Percentiles rank a stretch among this genome's conserved stretches.
phyloP scores from a whole-genome alignment of 208 protist species.

The Herpetomonas samuelpessoai region DNA sequence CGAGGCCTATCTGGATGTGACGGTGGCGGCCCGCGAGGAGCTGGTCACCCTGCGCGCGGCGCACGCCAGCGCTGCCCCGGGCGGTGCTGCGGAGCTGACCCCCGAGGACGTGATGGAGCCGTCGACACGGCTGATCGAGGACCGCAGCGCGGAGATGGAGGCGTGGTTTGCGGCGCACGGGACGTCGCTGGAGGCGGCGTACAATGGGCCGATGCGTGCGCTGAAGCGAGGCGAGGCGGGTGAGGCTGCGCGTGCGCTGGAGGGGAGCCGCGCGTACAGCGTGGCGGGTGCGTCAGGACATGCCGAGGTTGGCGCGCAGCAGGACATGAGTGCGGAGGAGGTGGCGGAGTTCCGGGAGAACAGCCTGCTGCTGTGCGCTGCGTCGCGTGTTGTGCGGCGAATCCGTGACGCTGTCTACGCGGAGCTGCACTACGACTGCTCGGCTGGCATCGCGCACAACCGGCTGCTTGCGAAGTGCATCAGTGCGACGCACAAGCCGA shows the following conservation, averaged over 20 bases:
- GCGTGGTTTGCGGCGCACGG: slow-evolving; percentile 38
- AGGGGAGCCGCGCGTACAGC: slow-evolving; percentile 28
- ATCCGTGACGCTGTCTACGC: slow-evolving; percentile 51
- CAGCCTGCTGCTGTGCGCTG: slow-evolving; percentile 50
- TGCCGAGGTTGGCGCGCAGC: not conserved
- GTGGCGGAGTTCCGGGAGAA: slow-evolving; percentile 28
- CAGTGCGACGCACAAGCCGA: slow-evolving; percentile 78
- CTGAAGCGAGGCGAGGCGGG: slow-evolving; percentile 26
- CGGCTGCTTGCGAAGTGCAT: slow-evolving; percentile 81
- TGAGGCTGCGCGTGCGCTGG: slow-evolving; percentile 1
- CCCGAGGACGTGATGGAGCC: slow-evolving; percentile 50
- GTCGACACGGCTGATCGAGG: slow-evolving; percentile 47
- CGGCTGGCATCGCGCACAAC: slow-evolving; percentile 84
- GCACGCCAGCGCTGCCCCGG: not conserved
- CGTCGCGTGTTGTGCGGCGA: slow-evolving; percentile 56
- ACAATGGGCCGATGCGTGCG: slow-evolving; percentile 50
- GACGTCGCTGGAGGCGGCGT: slow-evolving; percentile 45
- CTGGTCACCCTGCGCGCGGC: slow-evolving; percentile 26
- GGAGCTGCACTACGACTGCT: slow-evolving; percentile 83
- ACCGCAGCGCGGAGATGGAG: slow-evolving; percentile 46
- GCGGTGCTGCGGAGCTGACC: slow-evolving; percentile 12
- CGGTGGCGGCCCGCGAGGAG: slow-evolving; percentile 48
- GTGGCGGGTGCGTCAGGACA: not conserved
- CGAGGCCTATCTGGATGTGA: slow-evolving; percentile 89
- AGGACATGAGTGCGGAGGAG: slow-evolving; percentile 10